phyloP scores from a whole-genome alignment of 768 basidiomycete species.

The Tricholoma flavovirens region DNA sequence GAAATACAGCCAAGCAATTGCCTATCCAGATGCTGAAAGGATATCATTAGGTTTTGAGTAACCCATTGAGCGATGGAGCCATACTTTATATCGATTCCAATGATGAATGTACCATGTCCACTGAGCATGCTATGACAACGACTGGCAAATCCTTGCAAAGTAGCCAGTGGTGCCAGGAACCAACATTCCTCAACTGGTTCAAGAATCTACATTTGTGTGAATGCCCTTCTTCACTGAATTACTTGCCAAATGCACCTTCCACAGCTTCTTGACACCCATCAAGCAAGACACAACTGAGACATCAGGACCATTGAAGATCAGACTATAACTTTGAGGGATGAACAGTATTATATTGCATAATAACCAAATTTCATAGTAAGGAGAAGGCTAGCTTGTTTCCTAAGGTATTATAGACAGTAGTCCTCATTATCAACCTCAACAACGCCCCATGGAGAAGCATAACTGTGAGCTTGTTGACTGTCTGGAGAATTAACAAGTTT shows the following conservation, averaged over 20 bases:
- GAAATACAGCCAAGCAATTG: too few species aligned
- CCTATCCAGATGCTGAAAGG: too few species aligned
- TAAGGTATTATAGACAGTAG: conserved; percentile 54
- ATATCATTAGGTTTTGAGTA: too few species aligned
- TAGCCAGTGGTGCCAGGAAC: not conserved
- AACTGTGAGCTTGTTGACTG: conserved; percentile 90
- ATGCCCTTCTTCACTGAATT: too few species aligned
- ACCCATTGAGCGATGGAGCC: not conserved
- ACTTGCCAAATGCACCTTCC: too few species aligned
- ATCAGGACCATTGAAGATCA: not conserved
- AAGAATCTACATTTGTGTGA: too few species aligned
- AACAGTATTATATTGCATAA: not conserved
- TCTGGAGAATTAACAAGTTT: conserved; percentile 74
- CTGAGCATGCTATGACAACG: not conserved
- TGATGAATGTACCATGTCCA: not conserved
- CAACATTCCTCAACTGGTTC: not conserved
- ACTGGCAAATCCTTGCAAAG: not conserved
- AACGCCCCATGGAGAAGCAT: conserved; percentile 96
- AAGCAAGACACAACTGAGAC: too few species aligned
- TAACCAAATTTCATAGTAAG: not conserved
- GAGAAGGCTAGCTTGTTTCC: not conserved
- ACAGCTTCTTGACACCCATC: too few species aligned
- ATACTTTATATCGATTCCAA: not conserved
- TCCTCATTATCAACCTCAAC: conserved; percentile 99
- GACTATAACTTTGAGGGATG: not conserved